Evolutionary conservation across 768 basidiomycete genomes (phyloP).

Genomic region (Termitomyces sp.): DNA sequence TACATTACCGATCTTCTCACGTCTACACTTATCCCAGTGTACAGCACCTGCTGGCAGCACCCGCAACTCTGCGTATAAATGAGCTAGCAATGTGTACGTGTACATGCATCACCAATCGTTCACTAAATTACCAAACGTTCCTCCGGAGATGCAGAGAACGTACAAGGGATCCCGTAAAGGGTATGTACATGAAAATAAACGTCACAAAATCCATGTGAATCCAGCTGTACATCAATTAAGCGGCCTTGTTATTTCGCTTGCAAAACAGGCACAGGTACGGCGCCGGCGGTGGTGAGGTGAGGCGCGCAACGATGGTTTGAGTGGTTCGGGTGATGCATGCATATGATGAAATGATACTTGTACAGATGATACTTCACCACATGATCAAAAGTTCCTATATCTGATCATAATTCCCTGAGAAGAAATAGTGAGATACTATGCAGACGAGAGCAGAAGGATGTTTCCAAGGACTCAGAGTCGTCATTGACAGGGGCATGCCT

Average conservation of each 20-base stretch:
- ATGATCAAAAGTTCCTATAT: neutral
- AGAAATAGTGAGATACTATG: neutral
- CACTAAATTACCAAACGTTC: constrained; percentile 10
- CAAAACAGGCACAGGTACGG: constrained; percentile 20
- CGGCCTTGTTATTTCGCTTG: constrained; percentile 17
- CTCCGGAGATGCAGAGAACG: constrained; percentile 12
- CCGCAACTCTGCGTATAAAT: constrained; percentile 4
- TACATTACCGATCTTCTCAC: constrained; percentile 15
- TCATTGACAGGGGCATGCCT: neutral
- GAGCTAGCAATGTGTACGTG: constrained; percentile 10
- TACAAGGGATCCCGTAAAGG: constrained; percentile 3
- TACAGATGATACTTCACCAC: neutral
- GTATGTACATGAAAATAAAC: constrained; percentile 5
- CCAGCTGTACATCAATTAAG: constrained; percentile 8
- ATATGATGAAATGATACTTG: neutral
- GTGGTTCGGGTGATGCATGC: constrained; percentile 1
- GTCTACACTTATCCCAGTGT: constrained; percentile 3
- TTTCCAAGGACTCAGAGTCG: neutral
- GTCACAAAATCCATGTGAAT: constrained; percentile 15
- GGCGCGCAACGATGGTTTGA: constrained; percentile 4
- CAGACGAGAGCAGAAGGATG: neutral
- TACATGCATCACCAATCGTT: constrained; percentile 7
- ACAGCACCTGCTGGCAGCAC: neutral
- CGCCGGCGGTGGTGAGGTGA: constrained; percentile 5
- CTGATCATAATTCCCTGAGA: too few species aligned